A percentile compares a stretch with the other conserved stretches of the same genome.
Evolutionary conservation across 108 stramenopile genomes (phyloP).

Genomic region (Hondaea fermentalgiana): DNA sequence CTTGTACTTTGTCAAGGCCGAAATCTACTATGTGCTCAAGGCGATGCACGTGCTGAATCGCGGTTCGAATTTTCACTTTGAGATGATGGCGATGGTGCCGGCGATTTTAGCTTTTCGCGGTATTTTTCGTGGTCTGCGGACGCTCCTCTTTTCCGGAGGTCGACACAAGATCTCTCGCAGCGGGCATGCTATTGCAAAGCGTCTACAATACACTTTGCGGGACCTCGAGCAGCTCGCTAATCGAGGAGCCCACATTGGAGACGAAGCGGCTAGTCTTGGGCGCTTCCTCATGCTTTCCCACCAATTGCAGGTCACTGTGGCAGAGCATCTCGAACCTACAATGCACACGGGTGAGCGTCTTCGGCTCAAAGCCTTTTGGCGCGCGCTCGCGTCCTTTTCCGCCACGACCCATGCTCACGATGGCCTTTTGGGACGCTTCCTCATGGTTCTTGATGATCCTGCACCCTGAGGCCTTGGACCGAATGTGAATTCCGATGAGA

Average conservation of each 20-base stretch:
- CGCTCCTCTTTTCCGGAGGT: neutral
- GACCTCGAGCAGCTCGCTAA: slow-evolving; percentile 7
- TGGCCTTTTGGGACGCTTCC: neutral
- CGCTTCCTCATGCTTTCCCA: neutral
- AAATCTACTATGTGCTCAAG: slow-evolving; percentile 10
- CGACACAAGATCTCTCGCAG: neutral
- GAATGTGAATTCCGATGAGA: neutral
- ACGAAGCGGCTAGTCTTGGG: neutral
- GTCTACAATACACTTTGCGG: neutral
- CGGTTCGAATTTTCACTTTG: neutral
- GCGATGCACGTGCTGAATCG: neutral
- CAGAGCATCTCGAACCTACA: neutral
- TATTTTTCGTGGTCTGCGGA: neutral
- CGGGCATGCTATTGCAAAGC: neutral
- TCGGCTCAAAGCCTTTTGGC: neutral
- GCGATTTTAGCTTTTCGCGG: neutral
- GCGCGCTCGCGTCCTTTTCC: neutral
- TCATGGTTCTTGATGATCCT: neutral
- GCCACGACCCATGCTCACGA: neutral
- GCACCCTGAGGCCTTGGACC: neutral
- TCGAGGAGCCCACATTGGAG: neutral
- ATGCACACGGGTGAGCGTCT: neutral
- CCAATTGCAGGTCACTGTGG: neutral
- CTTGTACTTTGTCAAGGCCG: neutral
- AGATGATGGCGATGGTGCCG: slow-evolving; percentile 1